Percentiles rank a stretch among this genome's conserved stretches.
Evolutionary conservation across 371 early-diverging fungal species (phyloP).

Genomic region (Mortierella sp.): DNA sequence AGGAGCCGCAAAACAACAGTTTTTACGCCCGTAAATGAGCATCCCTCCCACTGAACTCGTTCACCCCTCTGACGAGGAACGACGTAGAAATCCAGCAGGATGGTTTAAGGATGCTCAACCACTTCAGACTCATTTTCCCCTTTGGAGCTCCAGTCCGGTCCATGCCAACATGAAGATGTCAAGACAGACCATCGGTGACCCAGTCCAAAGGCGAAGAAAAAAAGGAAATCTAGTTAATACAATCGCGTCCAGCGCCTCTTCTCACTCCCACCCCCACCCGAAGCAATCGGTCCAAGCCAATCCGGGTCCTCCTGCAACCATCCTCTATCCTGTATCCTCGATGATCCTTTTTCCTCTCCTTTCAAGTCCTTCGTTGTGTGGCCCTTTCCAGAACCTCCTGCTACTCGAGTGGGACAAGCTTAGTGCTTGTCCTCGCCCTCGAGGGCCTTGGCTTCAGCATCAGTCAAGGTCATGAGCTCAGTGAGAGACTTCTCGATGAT

Average conservation of each 20-base stretch:
- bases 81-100: conserved; percentile 41
- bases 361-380: neutral
- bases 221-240: conserved; percentile 56
- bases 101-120: conserved; percentile 50
- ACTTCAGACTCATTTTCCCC: conserved; percentile 57
- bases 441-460: conserved; percentile 59
- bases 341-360: conserved; percentile 23
- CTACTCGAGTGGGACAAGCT: conserved; percentile 2
- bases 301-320: conserved; percentile 21
- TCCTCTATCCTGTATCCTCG: conserved; percentile 37
- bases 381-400: neutral
- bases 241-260: conserved; percentile 56
- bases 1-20: conserved; percentile 56
- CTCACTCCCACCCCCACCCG: conserved; percentile 40
- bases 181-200: neutral
- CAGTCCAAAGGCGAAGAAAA: conserved; percentile 47
- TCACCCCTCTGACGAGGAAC: conserved; percentile 15
- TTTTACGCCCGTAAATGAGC: conserved; percentile 53
- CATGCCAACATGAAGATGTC: no score
- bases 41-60: conserved; percentile 47
- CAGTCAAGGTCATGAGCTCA: conserved; percentile 72
- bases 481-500: conserved; percentile 83
- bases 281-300: conserved; percentile 26
- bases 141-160: conserved; percentile 1
- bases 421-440: conserved; percentile 53